These are phyloP conservation scores for Cordyceps javanica DNA, from an alignment of 2,329 filamentous ascomycete species.

Conservation along the genomic window DNA sequence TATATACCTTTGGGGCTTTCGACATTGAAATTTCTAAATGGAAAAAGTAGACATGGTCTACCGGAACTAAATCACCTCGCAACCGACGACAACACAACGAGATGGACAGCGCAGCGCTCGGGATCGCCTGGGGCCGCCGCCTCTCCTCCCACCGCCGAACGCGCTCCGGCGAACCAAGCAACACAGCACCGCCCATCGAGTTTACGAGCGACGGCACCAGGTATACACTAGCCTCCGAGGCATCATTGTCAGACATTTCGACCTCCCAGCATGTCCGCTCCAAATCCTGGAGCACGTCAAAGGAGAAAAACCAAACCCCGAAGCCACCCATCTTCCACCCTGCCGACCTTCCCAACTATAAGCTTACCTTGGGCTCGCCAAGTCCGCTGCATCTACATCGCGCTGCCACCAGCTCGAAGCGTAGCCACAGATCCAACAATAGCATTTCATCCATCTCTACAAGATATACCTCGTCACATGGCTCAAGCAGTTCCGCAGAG, in stretches of 20 bases:
- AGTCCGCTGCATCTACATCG: conserved; percentile 5
- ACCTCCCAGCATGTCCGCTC: background rate
- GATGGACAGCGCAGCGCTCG: conserved; percentile 4
- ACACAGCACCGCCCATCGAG: background rate
- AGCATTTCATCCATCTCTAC: conserved; percentile 2
- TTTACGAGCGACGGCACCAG: conserved; percentile 6
- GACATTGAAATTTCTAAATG: too few species aligned
- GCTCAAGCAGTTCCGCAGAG: conserved; percentile 1
- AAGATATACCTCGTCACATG: background rate
- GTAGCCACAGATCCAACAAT: conserved; percentile 2
- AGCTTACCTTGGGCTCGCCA: background rate
- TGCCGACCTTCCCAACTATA: conserved; percentile 2
- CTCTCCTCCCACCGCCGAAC: conserved; percentile 6
- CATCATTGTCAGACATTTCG: background rate
- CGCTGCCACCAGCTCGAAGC: background rate
- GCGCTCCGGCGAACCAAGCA: conserved; percentile 1
- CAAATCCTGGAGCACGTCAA: conserved; percentile 3
- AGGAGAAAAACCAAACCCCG: background rate
- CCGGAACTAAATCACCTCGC: background rate
- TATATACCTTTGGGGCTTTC: too few species aligned
- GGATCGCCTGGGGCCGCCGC: conserved; percentile 7
- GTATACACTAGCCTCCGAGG: background rate
- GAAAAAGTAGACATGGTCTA: conserved; percentile 7
- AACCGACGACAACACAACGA: background rate
- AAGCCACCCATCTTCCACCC: background rate